Evolutionary conservation across 1,139 yeast genomes (phyloP).

Genomic region (Pichia sp.): DNA sequence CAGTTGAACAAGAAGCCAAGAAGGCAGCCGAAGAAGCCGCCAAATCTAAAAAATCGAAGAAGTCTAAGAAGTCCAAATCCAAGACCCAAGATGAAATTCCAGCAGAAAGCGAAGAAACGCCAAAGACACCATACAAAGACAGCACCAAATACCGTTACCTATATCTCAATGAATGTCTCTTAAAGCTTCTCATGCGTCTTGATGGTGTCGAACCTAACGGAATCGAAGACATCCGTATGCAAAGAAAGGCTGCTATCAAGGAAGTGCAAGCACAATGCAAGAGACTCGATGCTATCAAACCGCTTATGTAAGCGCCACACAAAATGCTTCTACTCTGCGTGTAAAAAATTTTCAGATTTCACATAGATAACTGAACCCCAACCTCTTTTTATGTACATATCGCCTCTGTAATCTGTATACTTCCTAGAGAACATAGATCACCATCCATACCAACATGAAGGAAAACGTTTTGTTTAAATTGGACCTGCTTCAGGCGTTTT

Average conservation of each 20-base stretch:
- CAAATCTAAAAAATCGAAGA: not conserved
- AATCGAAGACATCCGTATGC: slow-evolving; percentile 51
- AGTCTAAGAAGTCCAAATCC: not conserved
- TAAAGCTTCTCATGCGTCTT: slow-evolving; percentile 62
- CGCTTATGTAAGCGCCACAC: slow-evolving; percentile 27
- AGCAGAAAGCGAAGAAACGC: not conserved
- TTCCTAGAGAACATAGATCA: too few species aligned
- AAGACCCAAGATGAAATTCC: not conserved
- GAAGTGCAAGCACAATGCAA: slow-evolving; percentile 45
- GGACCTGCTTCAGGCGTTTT: slow-evolving; percentile 52
- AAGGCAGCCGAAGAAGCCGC: slow-evolving; percentile 1
- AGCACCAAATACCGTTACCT: slow-evolving; percentile 46
- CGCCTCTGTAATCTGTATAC: too few species aligned
- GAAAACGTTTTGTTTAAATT: slow-evolving; percentile 43
- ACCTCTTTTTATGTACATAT: too few species aligned
- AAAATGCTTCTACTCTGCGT: not conserved
- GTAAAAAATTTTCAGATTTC: not conserved
- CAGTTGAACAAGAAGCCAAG: not conserved
- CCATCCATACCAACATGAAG: slow-evolving; percentile 7
- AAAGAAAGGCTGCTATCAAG: slow-evolving; percentile 59
- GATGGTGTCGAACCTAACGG: slow-evolving; percentile 58
- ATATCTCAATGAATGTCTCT: slow-evolving; percentile 62
- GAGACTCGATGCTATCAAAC: slow-evolving; percentile 21
- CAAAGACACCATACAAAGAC: slow-evolving; percentile 7
- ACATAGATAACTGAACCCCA: too few species aligned